A percentile compares a stretch with the other conserved stretches of the same genome.
phyloP scores from a whole-genome alignment of 1,284 basidiomycete species.

The Neonothopanus nambi region DNA sequence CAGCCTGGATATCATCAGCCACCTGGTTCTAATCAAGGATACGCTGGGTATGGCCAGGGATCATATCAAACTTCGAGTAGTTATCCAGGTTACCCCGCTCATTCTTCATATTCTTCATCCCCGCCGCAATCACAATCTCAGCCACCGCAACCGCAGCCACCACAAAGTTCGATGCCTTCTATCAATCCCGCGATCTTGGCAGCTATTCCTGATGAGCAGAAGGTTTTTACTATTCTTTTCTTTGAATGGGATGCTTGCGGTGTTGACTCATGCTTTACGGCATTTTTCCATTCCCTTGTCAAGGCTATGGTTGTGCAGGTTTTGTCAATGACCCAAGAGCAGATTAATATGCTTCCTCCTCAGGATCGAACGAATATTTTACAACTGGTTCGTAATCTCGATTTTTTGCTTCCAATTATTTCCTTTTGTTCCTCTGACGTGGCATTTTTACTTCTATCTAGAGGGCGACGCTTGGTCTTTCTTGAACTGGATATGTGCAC shows the following conservation, averaged over 20 bases:
- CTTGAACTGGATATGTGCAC: too few relatives aligned
- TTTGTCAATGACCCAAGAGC: conserved; percentile 68
- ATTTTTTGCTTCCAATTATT: too few relatives aligned
- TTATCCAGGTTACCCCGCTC: conserved; percentile 5
- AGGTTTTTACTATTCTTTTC: conserved; percentile 38
- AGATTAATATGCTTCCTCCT: conserved; percentile 61
- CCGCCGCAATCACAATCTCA: conserved; percentile 21
- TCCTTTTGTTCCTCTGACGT: too few relatives aligned
- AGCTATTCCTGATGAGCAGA: conserved; percentile 68
- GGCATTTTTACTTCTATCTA: conserved; percentile 16
- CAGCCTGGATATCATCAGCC: conserved; percentile 18
- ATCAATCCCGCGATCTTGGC: conserved; percentile 49
- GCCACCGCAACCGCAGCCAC: conserved; percentile 23
- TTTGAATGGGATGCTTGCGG: too few relatives aligned
- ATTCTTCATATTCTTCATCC: conserved; percentile 13
- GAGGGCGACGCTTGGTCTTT: conserved; percentile 30
- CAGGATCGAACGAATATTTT: conserved; percentile 64
- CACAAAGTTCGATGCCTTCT: not conserved
- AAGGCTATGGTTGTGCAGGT: conserved; percentile 70
- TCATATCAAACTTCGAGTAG: not conserved
- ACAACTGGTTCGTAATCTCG: conserved; percentile 57
- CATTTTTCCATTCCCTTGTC: too few relatives aligned
- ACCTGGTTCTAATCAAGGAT: not conserved
- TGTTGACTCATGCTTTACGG: too few relatives aligned
- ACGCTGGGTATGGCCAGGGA: not conserved